A percentile compares a stretch with the other conserved stretches of the same genome.
Conservation (phyloP, 306 rosid genomes). For the Begonia peltatifolia region DNA sequence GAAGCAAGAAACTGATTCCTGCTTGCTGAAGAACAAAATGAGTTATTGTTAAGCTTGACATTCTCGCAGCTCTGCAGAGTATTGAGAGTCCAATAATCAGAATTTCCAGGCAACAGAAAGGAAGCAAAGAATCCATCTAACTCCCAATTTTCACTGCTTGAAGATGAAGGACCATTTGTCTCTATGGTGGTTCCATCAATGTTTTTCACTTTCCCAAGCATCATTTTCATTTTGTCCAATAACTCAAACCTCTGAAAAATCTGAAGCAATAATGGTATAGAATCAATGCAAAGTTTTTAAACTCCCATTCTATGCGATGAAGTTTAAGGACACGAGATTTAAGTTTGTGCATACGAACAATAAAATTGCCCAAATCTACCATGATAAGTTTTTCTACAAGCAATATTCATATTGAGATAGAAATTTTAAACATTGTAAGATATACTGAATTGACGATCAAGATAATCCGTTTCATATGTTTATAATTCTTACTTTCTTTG, state of each 20-base stretch:
- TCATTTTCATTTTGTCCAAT: constrained; percentile 37
- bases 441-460: no score
- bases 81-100: constrained; percentile 19
- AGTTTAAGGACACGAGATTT: background rate
- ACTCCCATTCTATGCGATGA: constrained; percentile 1
- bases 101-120: constrained; percentile 26
- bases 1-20: constrained; percentile 1
- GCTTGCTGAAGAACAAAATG: constrained; percentile 13
- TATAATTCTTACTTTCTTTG: constrained; percentile 37
- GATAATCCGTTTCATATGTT: no score
- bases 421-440: no score
- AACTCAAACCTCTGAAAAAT: constrained; percentile 33
- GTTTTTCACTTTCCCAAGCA: constrained; percentile 26
- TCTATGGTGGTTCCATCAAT: constrained; percentile 7
- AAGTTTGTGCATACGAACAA: no score
- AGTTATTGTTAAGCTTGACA: constrained; percentile 2
- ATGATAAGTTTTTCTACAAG: no score
- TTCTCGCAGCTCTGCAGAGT: constrained; percentile 10
- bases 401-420: no score
- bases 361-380: no score
- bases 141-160: constrained; percentile 26
- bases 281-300: background rate
- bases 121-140: constrained; percentile 37
- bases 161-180: constrained; percentile 15
- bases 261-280: constrained; percentile 22